phyloP scores from a whole-genome alignment of 2,329 filamentous ascomycete species.

The Botrytis fabae region DNA sequence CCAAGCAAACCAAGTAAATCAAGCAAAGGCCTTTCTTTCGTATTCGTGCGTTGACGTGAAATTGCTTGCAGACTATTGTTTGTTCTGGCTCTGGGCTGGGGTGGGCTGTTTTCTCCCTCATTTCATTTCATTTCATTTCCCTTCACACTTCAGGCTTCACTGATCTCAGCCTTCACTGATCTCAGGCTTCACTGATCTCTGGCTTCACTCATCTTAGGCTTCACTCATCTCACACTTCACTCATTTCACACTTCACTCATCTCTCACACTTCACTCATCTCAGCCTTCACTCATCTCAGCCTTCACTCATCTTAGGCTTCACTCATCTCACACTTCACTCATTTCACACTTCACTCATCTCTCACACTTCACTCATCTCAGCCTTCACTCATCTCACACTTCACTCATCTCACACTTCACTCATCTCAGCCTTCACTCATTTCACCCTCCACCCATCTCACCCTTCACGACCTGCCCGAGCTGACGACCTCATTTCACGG shows the following conservation, averaged over 20 bases:
- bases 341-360: neutral
- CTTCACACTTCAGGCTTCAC: neutral
- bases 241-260: neutral
- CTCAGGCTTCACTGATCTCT: neutral
- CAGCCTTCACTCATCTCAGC: neutral
- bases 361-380: too few species aligned
- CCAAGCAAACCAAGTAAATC: too few species aligned
- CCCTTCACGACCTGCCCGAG: neutral
- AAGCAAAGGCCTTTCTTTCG: neutral
- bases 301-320: neutral
- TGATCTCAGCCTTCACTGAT: neutral
- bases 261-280: too few species aligned
- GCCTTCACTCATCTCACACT: neutral
- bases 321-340: neutral
- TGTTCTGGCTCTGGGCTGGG: neutral
- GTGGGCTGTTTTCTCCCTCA: neutral
- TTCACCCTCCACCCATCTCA: neutral
- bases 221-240: neutral
- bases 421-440: neutral
- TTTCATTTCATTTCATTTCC: neutral
- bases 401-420: neutral
- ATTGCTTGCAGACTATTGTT: neutral
- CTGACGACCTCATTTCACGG: neutral
- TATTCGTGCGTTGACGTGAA: neutral
- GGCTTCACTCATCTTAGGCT: neutral